Conservation (phyloP, 2,329 filamentous ascomycete species). For the Incumbomyces delicatus region DNA sequence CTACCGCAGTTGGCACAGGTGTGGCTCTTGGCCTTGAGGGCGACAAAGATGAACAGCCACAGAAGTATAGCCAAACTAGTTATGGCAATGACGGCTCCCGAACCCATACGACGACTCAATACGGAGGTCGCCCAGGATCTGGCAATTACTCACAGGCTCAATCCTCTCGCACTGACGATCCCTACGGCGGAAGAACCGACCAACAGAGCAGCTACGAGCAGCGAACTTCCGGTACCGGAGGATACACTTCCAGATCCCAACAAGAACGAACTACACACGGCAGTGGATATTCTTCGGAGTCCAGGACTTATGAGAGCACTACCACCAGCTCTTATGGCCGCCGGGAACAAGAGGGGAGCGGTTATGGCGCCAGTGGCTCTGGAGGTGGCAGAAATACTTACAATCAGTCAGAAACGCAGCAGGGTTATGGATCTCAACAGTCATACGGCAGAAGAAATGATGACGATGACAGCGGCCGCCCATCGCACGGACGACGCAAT, state of each 20-base stretch:
- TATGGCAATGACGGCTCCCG: slow-evolving; percentile 51
- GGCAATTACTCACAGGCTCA: too few relatives aligned
- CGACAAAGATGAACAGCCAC: slow-evolving; percentile 46
- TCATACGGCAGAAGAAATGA: slow-evolving; percentile 17
- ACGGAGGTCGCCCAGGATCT: too few relatives aligned
- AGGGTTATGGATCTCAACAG: slow-evolving; percentile 10
- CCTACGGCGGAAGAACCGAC: slow-evolving; percentile 12
- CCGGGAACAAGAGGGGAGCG: neutral
- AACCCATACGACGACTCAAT: too few relatives aligned
- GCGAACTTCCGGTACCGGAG: slow-evolving; percentile 7
- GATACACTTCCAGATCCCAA: slow-evolving; percentile 11
- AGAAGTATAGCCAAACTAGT: slow-evolving; percentile 44
- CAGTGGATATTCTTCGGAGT: slow-evolving; percentile 14
- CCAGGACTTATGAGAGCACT: slow-evolving; percentile 5
- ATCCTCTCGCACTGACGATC: too few relatives aligned
- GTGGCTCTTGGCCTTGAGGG: slow-evolving; percentile 46
- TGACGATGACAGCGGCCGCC: slow-evolving; percentile 13
- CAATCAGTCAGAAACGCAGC: slow-evolving; percentile 16
- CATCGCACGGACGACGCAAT: slow-evolving; percentile 13
- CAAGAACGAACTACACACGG: slow-evolving; percentile 12
- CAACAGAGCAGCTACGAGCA: slow-evolving; percentile 19
- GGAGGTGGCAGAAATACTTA: slow-evolving; percentile 4
- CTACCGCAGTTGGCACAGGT: slow-evolving; percentile 39
- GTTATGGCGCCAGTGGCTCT: slow-evolving; percentile 6
- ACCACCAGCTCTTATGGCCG: slow-evolving; percentile 6